A percentile compares a stretch with the other conserved stretches of the same genome.
Conservation (phyloP, 1,139 yeast species). For the Citeromyces hawaiiensis region DNA sequence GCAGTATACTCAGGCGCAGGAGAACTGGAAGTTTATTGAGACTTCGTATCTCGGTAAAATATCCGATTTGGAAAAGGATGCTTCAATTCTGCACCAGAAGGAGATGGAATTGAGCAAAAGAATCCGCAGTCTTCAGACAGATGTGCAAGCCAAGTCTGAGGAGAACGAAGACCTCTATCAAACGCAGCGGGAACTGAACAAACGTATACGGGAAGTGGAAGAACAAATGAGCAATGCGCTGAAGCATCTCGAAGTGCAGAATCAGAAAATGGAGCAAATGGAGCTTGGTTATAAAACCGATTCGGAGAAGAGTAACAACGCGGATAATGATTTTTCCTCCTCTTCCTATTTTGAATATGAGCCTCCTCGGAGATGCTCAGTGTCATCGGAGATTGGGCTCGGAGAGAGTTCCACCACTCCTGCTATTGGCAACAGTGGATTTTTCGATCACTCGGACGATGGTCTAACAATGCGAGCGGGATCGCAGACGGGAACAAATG, state of each 20-base stretch:
- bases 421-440: constrained; percentile 1
- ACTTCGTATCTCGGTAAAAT: constrained; percentile 16
- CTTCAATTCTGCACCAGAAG: constrained; percentile 14
- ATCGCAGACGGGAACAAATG: constrained; percentile 21
- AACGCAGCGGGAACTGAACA: neutral
- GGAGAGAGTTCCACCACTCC: constrained; percentile 19
- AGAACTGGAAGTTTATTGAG: constrained; percentile 18
- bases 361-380: neutral
- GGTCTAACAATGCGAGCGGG: constrained; percentile 3
- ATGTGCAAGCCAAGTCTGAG: constrained; percentile 12
- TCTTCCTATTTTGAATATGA: constrained; percentile 5
- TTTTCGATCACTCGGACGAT: neutral
- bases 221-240: constrained; percentile 5
- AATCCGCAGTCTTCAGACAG: constrained; percentile 14
- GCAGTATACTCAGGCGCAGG: constrained; percentile 47
- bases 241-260: constrained; percentile 7
- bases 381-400: constrained; percentile 11
- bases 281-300: neutral
- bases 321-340: constrained; percentile 13
- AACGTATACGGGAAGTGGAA: constrained; percentile 10
- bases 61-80: constrained; percentile 15
- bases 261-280: constrained; percentile 4
- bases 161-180: constrained; percentile 9
- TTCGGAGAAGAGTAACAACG: constrained; percentile 4
- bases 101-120: constrained; percentile 14